Evolutionary conservation across 1,284 basidiomycete genomes (phyloP), one percentile per base, ranked within the genome.

Genomic region (Singerocomus rubriflavus): DNA sequence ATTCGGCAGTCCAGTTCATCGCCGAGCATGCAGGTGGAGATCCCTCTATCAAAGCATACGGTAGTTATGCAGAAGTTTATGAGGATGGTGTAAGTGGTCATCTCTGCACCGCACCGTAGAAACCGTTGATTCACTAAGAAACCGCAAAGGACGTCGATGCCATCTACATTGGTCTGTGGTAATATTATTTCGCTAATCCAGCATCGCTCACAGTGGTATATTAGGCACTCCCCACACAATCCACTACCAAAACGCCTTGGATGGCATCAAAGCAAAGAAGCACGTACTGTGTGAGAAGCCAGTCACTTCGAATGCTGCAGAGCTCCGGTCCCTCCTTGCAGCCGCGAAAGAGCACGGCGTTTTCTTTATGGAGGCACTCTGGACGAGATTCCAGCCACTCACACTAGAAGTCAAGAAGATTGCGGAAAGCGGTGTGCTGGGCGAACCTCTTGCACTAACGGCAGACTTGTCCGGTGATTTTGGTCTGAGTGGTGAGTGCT

Each of bases 301-400:
- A 1, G 80, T 85, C 25, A 89, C 85, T 2, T 77, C 70, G 47
- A 88, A 87, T 60, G 71, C 73, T 5, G 76, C 82, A 6, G 85
- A 90, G 59, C 72, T 87, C 21, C 75, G 81, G 38, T 80, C 84
- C 44, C 76, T 96, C 30, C 70, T 91, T 21, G 68, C 72, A 8
- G 78, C 91, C 21, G 92, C 93, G 0, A 85, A 84, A 65, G 79
- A 88, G 66, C 75, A 86, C 58, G 79, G 82, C 12, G 76, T 91
- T 2, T 94, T 94, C 74, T 81, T 94, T 60, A 93, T 94, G 91
- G 92, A 93, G 70, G 91, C 85, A 3, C 76, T 91, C 67, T 88
- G 84, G 85, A 91, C 88, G 8, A 76, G 88, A 27, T 91, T 91
- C 72, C 84, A 86, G 50, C 88, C 88, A 5, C 74, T 88, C 50